Conservation (phyloP, 345 rosid species). For the Raphanus sativus region DNA sequence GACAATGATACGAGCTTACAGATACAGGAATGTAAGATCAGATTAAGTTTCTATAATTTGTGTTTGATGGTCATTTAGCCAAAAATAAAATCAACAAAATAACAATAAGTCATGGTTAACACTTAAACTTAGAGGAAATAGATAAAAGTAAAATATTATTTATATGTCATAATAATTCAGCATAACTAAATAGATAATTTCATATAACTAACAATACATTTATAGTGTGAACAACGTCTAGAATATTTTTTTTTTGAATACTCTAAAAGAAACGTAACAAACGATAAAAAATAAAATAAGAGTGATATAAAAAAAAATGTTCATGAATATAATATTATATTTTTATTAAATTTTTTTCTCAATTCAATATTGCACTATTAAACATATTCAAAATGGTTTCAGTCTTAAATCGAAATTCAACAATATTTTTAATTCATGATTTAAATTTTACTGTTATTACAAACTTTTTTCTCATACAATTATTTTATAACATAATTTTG, state of each 20-base stretch:
- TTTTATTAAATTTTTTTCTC: neutral
- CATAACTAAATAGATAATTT: neutral
- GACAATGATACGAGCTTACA: neutral
- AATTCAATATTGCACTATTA: neutral
- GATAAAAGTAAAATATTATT: neutral
- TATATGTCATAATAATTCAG: neutral
- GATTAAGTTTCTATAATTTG: neutral
- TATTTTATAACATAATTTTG: too few relatives aligned
- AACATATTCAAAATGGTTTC: neutral
- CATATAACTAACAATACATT: too few relatives aligned
- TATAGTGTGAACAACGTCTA: neutral
- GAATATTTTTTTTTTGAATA: too few relatives aligned
- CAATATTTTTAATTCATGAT: neutral
- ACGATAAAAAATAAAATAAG: too few relatives aligned
- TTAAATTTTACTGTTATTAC: neutral
- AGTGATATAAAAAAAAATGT: neutral
- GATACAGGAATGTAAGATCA: neutral
- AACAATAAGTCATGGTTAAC: neutral
- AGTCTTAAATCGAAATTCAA: neutral
- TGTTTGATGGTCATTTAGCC: neutral
- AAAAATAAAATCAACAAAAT: neutral
- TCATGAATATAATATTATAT: too few relatives aligned
- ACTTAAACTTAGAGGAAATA: too few relatives aligned
- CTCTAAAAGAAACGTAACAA: neutral
- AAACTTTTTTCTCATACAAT: neutral